Evolutionary conservation across 352 stramenopile species (phyloP).

Genomic region (Globisporangium spinosum): DNA sequence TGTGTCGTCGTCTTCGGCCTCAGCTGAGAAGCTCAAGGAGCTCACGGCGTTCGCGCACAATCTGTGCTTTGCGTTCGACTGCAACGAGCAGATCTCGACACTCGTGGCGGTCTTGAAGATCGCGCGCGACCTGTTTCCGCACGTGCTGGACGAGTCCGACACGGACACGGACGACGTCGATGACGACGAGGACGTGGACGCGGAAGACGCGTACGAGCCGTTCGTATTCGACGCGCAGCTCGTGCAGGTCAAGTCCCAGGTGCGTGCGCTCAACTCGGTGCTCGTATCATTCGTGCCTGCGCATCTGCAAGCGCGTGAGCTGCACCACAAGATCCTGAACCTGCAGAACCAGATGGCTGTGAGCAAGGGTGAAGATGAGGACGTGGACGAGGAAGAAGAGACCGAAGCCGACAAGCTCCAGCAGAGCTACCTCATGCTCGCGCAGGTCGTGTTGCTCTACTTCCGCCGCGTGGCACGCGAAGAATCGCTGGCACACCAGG

Average conservation of each 20-base stretch:
- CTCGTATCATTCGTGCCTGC: slow-evolving; percentile 65
- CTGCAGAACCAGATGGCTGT: slow-evolving; percentile 25
- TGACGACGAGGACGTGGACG: slow-evolving; percentile 45
- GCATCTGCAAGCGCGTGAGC: slow-evolving; percentile 58
- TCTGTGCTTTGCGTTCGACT: slow-evolving; percentile 55
- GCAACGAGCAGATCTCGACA: slow-evolving; percentile 49
- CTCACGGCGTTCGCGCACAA: slow-evolving; percentile 65
- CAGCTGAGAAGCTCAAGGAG: slow-evolving; percentile 35
- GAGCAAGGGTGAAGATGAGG: slow-evolving; percentile 27
- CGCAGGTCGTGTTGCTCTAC: slow-evolving; percentile 77
- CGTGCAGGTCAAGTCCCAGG: slow-evolving; percentile 30
- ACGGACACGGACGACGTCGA: slow-evolving; percentile 74
- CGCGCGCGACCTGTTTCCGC: slow-evolving; percentile 53
- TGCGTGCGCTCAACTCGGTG: slow-evolving; percentile 56
- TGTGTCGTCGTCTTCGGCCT: slow-evolving; percentile 15
- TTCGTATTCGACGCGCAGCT: slow-evolving; percentile 43
- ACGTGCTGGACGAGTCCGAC: slow-evolving; percentile 68
- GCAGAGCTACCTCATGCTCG: slow-evolving; percentile 75
- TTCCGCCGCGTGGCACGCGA: slow-evolving; percentile 74
- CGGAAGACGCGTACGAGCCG: slow-evolving; percentile 41
- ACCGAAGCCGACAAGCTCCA: slow-evolving; percentile 53
- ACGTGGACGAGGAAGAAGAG: slow-evolving; percentile 29
- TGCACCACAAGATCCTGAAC: slow-evolving; percentile 72
- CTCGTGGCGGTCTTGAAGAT: slow-evolving; percentile 62
- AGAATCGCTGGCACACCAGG: slow-evolving; percentile 46